Evolutionary conservation across 495 filamentous ascomycete species (phyloP).

Genomic region (Cercophora newfieldiana): DNA sequence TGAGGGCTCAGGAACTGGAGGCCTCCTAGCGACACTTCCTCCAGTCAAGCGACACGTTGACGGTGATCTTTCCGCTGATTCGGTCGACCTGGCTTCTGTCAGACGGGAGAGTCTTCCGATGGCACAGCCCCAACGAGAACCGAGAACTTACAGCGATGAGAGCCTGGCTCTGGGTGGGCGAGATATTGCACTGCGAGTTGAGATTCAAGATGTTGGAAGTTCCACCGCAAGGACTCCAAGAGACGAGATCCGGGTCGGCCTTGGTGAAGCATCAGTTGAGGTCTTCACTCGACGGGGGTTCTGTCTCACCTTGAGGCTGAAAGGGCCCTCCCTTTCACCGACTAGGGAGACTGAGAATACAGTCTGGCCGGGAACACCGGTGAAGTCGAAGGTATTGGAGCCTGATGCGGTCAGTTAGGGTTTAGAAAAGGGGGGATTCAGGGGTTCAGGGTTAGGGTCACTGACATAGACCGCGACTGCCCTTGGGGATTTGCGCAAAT

Average conservation of each 20-base stretch:
- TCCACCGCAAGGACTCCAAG: conserved; percentile 9
- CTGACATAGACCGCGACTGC: no score
- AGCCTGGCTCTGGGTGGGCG: conserved; percentile 1
- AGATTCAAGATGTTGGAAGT: conserved; percentile 5
- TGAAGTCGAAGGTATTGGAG: conserved; percentile 13
- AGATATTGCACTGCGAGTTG: conserved; percentile 10
- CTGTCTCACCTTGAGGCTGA: neutral
- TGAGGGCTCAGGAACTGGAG: no score
- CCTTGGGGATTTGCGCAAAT: conserved; percentile 2
- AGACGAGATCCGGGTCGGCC: conserved; percentile 4
- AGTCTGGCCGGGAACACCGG: neutral
- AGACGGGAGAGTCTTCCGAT: neutral
- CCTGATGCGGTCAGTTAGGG: neutral
- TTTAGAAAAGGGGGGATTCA: neutral
- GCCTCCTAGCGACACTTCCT: conserved; percentile 24
- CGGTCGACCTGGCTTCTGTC: conserved; percentile 23
- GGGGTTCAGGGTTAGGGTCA: neutral
- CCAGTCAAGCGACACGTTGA: conserved; percentile 28
- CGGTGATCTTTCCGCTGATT: conserved; percentile 29
- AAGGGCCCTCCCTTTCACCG: neutral
- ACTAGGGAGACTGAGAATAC: neutral
- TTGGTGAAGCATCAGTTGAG: neutral
- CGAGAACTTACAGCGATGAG: conserved; percentile 1
- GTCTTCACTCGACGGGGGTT: neutral
- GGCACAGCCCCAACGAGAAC: neutral